Evolutionary conservation across 164 flowering plant species (phyloP).

Genomic region (Chloranthus sessilifolius): DNA sequence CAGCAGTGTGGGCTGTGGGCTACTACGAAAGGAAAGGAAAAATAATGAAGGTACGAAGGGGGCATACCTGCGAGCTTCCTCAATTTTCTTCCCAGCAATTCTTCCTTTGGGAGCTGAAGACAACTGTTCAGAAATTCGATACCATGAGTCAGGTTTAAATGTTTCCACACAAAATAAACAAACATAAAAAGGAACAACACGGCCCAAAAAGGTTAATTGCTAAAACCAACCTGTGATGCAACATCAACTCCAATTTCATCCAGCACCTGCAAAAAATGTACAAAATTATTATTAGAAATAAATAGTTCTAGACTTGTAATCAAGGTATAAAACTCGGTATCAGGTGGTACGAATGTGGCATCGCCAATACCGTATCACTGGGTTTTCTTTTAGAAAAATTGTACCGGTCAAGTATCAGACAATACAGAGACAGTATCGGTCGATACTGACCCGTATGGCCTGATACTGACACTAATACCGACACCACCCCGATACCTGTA

Average conservation of each 20-base stretch:
- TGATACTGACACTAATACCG: no score
- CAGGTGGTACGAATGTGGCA: no score
- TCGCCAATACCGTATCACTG: no score
- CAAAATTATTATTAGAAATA: not conserved
- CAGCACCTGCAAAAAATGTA: slow-evolving; percentile 54
- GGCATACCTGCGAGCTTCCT: slow-evolving; percentile 62
- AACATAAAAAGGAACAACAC: not conserved
- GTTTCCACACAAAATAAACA: not conserved
- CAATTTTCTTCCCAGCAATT: slow-evolving; percentile 59
- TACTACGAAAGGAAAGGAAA: not conserved
- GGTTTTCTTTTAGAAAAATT: no score
- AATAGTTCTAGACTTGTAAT: no score
- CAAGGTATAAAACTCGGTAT: no score
- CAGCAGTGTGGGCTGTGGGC: not conserved
- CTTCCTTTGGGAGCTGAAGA: slow-evolving; percentile 92
- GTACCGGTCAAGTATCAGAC: no score
- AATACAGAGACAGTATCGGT: no score
- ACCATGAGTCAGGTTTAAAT: slow-evolving; percentile 12
- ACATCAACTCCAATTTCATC: slow-evolving; percentile 97
- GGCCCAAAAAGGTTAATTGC: not conserved
- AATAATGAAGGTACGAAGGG: slow-evolving; percentile 1
- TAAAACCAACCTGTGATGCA: slow-evolving; percentile 80
- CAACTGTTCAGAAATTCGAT: slow-evolving; percentile 37
- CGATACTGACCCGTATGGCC: no score
- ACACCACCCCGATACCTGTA: no score